phyloP scores from a whole-genome alignment of 2,329 filamentous ascomycete species.

The Trichophyton rubrum region DNA sequence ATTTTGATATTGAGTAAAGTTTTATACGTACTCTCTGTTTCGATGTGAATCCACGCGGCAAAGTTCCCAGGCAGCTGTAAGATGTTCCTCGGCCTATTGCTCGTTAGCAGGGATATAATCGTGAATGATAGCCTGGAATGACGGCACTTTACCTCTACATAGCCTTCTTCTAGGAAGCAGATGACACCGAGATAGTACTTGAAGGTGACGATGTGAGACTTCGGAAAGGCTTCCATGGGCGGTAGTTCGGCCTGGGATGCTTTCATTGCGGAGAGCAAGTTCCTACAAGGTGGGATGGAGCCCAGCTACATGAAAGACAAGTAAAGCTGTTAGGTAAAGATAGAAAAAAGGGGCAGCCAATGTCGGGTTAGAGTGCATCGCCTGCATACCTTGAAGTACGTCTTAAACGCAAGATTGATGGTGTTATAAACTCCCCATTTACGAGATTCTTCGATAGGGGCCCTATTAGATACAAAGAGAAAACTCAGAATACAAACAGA shows the following conservation, averaged over 20 bases:
- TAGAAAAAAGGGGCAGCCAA: background rate
- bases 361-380: background rate
- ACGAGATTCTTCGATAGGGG: constrained; percentile 71
- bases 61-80: constrained; percentile 68
- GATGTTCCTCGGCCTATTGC: constrained; percentile 58
- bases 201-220: constrained; percentile 85
- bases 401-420: constrained; percentile 93
- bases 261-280: constrained; percentile 70
- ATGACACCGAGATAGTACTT: constrained; percentile 92
- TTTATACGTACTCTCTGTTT: constrained; percentile 61
- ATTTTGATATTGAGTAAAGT: background rate
- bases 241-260: constrained; percentile 74
- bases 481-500: constrained; percentile 6
- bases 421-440: constrained; percentile 98
- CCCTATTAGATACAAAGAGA: constrained; percentile 40
- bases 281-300: constrained; percentile 44
- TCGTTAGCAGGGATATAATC: background rate
- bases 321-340: background rate
- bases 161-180: constrained; percentile 90
- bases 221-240: constrained; percentile 63
- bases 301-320: constrained; percentile 54
- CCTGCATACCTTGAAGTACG: constrained; percentile 64
- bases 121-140: background rate
- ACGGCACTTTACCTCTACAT: constrained; percentile 48
- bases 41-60: constrained; percentile 60